phyloP scores from a whole-genome alignment of 371 early-diverging fungal species.

The Apophysomyces trapeziformis region DNA sequence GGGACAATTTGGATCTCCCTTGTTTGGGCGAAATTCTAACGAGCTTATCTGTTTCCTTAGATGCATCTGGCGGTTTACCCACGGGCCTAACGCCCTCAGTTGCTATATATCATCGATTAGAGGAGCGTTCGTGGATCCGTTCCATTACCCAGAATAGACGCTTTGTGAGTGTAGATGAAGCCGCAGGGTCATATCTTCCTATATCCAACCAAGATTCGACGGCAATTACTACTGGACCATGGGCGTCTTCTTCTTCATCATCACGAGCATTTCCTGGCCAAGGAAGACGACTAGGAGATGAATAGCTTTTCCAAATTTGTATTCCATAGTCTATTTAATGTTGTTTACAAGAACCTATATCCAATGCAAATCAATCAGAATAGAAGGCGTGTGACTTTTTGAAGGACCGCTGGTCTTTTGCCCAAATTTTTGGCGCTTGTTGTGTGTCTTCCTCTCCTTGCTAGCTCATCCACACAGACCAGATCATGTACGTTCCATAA shows the following conservation, averaged over 20 bases:
- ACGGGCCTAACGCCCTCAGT: constrained; percentile 12
- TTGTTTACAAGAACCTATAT: neutral
- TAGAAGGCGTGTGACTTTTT: too few species aligned
- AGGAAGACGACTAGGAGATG: constrained; percentile 26
- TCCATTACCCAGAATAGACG: constrained; percentile 4
- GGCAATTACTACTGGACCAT: neutral
- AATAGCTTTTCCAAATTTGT: neutral
- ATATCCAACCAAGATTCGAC: constrained; percentile 7
- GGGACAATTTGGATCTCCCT: too few species aligned
- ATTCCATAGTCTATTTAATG: neutral
- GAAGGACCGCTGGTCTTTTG: too few species aligned
- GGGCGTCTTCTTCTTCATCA: neutral
- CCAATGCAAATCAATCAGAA: neutral
- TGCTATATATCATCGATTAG: constrained; percentile 10
- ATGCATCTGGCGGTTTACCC: constrained; percentile 13
- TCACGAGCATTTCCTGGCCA: constrained; percentile 21
- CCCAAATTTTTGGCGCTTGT: too few species aligned
- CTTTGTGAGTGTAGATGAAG: constrained; percentile 20
- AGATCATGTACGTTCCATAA: constrained; percentile 5
- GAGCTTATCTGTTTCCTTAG: neutral
- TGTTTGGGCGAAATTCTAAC: too few species aligned
- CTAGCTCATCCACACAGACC: neutral
- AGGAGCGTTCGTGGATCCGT: constrained; percentile 15
- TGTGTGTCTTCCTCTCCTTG: neutral
- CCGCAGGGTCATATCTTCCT: constrained; percentile 11